These are phyloP conservation scores for Psilocybe azurescens DNA, from an alignment of 768 basidiomycete species.

Conservation along the genomic window DNA sequence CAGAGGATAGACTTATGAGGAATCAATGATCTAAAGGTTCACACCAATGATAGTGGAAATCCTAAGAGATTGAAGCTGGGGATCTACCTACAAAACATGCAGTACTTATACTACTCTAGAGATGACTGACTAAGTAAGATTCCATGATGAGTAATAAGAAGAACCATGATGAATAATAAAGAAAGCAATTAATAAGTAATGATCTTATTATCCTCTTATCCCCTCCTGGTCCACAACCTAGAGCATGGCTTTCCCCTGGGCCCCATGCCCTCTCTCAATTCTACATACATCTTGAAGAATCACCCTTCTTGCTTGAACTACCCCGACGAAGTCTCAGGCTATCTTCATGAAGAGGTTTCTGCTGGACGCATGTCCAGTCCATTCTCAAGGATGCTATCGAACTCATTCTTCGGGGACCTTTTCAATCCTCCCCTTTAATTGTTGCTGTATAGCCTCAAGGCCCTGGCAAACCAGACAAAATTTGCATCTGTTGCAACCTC, in stretches of 20 bases:
- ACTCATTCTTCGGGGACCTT: slow-evolving; percentile 27
- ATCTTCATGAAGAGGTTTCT: slow-evolving; percentile 24
- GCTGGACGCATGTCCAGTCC: slow-evolving; percentile 30
- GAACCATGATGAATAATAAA: too few relatives aligned
- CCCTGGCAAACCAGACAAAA: slow-evolving; percentile 26
- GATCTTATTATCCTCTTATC: neutral
- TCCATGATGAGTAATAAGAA: too few relatives aligned
- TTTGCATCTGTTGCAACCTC: slow-evolving; percentile 32
- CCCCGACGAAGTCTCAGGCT: slow-evolving; percentile 17
- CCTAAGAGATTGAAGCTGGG: too few relatives aligned
- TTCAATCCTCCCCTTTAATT: slow-evolving; percentile 33
- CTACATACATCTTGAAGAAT: slow-evolving; percentile 27
- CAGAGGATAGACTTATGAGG: too few relatives aligned
- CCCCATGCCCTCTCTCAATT: slow-evolving; percentile 27
- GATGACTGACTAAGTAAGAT: too few relatives aligned
- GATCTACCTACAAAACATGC: too few relatives aligned
- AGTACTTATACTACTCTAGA: too few relatives aligned
- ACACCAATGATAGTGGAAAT: too few relatives aligned
- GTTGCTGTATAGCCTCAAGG: slow-evolving; percentile 25
- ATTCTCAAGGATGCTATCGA: slow-evolving; percentile 18
- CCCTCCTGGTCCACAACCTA: slow-evolving; percentile 33
- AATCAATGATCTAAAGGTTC: too few relatives aligned
- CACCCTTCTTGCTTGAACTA: slow-evolving; percentile 18
- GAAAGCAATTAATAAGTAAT: too few relatives aligned
- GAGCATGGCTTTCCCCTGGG: slow-evolving; percentile 37